Conservation (phyloP, 352 stramenopile species). For the Phytophthora agathidicida region DNA sequence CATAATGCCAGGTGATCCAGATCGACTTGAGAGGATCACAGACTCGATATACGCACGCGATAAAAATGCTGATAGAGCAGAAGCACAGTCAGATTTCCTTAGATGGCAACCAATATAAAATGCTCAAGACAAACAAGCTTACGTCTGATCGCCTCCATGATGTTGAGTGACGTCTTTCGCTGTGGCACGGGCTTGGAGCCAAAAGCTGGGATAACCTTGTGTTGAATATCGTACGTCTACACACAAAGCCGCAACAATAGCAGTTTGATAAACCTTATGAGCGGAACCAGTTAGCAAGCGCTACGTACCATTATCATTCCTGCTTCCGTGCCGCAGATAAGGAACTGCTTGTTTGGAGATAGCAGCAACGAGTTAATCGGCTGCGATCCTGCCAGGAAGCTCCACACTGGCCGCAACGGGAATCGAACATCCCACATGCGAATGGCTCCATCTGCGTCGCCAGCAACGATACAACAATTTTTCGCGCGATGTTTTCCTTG, state of each 20-base stretch:
- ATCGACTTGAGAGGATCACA: conserved; percentile 35
- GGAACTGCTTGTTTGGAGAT: conserved; percentile 46
- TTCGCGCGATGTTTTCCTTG: conserved; percentile 16
- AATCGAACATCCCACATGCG: conserved; percentile 74
- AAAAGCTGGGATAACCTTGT: conserved; percentile 69
- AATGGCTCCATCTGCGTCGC: conserved; percentile 66
- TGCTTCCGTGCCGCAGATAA: conserved; percentile 68
- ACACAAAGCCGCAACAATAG: background rate
- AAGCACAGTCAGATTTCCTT: no score
- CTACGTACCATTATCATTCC: conserved; percentile 57
- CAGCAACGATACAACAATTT: conserved; percentile 50
- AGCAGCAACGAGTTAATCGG: conserved; percentile 59
- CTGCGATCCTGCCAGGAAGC: conserved; percentile 51
- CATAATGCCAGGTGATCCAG: conserved; percentile 41
- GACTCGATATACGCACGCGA: conserved; percentile 33
- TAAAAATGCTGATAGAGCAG: conserved; percentile 32
- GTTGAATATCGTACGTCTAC: conserved; percentile 70
- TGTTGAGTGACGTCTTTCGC: conserved; percentile 42
- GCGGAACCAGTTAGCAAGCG: background rate
- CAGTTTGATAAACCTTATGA: background rate
- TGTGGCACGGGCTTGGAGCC: conserved; percentile 65
- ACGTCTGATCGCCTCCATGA: conserved; percentile 66
- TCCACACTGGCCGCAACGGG: conserved; percentile 57
- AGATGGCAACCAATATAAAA: no score
- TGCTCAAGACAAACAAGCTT: no score